Percentiles rank a stretch among this genome's conserved stretches.
phyloP scores from a whole-genome alignment of 2,329 filamentous ascomycete species.

The Sordariomycetes sp. region DNA sequence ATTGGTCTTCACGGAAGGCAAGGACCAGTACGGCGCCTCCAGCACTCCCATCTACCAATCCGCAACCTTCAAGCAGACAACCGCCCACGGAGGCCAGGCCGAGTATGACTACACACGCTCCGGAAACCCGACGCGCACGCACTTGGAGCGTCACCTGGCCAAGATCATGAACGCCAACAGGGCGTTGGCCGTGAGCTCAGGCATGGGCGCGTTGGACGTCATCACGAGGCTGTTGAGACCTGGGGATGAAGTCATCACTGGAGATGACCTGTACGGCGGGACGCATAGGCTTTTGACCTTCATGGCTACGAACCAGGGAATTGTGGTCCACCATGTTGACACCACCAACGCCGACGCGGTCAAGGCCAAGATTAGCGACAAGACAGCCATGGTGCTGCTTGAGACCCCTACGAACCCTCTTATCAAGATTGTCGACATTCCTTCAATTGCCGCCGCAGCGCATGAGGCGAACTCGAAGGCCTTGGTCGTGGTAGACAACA shows the following conservation, averaged over 20 bases:
- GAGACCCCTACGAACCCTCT: conserved; percentile 96
- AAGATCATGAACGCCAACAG: conserved; percentile 98
- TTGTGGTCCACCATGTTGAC: conserved; percentile 92
- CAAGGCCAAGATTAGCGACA: conserved; percentile 56
- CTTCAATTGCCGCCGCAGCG: conserved; percentile 63
- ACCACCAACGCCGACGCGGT: conserved; percentile 74
- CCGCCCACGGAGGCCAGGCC: conserved; percentile 63
- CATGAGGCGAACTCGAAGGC: conserved; percentile 72
- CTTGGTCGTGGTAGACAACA: conserved; percentile 92
- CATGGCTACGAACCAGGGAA: conserved; percentile 79
- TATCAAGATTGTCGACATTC: conserved; percentile 95
- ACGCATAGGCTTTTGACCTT: conserved; percentile 92
- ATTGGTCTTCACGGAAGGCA: conserved; percentile 90
- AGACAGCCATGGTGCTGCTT: conserved; percentile 90
- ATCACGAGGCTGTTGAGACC: conserved; percentile 85
- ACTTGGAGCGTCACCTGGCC: conserved; percentile 90
- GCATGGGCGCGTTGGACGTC: conserved; percentile 95
- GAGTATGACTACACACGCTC: conserved; percentile 99
- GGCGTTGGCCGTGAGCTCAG: conserved; percentile 86
- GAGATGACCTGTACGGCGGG: conserved; percentile 93
- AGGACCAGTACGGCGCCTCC: conserved; percentile 93
- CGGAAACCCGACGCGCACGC: conserved; percentile 91
- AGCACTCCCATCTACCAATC: conserved; percentile 98
- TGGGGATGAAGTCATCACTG: conserved; percentile 94
- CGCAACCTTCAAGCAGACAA: conserved; percentile 93